These are phyloP conservation scores for Saccharum officinarum DNA, from an alignment of 176 grass and related monocot species.

Conservation along the genomic window DNA sequence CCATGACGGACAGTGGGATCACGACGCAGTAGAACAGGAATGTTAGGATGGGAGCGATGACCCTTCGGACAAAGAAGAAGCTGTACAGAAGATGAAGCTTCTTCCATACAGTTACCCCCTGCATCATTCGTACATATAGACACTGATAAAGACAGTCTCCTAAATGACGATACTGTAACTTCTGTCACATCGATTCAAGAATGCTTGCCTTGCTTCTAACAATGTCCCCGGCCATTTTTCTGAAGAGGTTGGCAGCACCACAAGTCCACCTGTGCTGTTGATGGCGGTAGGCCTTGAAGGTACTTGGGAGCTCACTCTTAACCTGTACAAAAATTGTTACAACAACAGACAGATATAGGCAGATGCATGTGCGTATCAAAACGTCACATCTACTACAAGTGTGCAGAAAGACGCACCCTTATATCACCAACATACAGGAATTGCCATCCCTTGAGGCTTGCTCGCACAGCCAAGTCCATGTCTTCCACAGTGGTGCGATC, in stretches of 20 bases:
- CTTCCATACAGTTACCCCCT: slow-evolving; percentile 70
- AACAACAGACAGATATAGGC: neutral
- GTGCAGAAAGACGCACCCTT: slow-evolving; percentile 39
- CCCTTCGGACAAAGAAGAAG: slow-evolving; percentile 73
- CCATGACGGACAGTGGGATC: slow-evolving; percentile 54
- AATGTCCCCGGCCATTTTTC: slow-evolving; percentile 63
- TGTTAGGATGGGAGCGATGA: slow-evolving; percentile 62
- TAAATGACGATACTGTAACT: neutral
- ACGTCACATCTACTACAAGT: neutral
- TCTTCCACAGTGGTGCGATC: slow-evolving; percentile 80
- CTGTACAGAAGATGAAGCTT: slow-evolving; percentile 76
- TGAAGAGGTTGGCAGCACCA: slow-evolving; percentile 69
- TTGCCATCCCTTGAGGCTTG: slow-evolving; percentile 72
- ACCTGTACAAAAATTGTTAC: neutral
- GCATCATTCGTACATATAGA: slow-evolving; percentile 10
- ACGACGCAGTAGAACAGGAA: slow-evolving; percentile 77
- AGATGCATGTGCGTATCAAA: neutral
- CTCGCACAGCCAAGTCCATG: slow-evolving; percentile 78
- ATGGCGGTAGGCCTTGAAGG: slow-evolving; percentile 62
- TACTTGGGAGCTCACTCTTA: slow-evolving; percentile 55
- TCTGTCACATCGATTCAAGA: neutral
- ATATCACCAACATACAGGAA: slow-evolving; percentile 71
- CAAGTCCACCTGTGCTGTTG: slow-evolving; percentile 85
- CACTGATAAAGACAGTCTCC: neutral
- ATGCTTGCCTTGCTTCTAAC: slow-evolving; percentile 45